Evolutionary conservation across 495 filamentous ascomycete species (phyloP).

Genomic region (Glonium stellatum): DNA sequence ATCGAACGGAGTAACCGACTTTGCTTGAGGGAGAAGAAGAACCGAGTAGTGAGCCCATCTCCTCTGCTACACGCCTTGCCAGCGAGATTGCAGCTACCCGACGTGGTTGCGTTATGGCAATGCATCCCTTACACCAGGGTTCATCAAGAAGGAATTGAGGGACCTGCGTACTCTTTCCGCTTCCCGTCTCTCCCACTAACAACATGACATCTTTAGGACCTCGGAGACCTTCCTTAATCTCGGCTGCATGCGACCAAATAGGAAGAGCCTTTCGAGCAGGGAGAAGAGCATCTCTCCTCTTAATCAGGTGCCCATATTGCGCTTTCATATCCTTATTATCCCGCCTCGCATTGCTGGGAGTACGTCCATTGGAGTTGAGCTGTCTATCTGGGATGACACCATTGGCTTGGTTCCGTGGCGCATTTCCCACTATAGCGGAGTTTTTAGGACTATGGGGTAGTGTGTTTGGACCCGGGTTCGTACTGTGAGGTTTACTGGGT

Average conservation of each 20-base stretch:
- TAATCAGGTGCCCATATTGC: conserved; percentile 9
- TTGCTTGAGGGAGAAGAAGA: conserved; percentile 56
- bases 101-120: conserved; percentile 91
- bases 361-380: neutral
- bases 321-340: conserved; percentile 4
- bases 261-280: conserved; percentile 61
- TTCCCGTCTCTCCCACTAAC: conserved; percentile 89
- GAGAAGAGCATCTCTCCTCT: conserved; percentile 37
- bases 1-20: conserved; percentile 91
- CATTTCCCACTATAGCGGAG: conserved; percentile 2
- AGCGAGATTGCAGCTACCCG: conserved; percentile 92
- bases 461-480: too few relatives aligned
- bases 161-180: conserved; percentile 94
- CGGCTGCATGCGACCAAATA: conserved; percentile 65
- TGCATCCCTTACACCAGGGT: conserved; percentile 77
- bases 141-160: conserved; percentile 82
- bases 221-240: conserved; percentile 59
- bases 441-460: neutral
- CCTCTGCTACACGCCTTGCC: conserved; percentile 78
- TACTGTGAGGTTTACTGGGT: neutral
- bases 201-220: conserved; percentile 66
- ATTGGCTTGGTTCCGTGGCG: neutral
- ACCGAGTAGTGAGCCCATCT: conserved; percentile 78
- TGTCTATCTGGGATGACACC: neutral
- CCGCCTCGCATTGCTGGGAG: neutral